A percentile compares a stretch with the other conserved stretches of the same genome.
Conservation (phyloP, 73 alveolate genomes). For the Paramecium primaurelia region DNA sequence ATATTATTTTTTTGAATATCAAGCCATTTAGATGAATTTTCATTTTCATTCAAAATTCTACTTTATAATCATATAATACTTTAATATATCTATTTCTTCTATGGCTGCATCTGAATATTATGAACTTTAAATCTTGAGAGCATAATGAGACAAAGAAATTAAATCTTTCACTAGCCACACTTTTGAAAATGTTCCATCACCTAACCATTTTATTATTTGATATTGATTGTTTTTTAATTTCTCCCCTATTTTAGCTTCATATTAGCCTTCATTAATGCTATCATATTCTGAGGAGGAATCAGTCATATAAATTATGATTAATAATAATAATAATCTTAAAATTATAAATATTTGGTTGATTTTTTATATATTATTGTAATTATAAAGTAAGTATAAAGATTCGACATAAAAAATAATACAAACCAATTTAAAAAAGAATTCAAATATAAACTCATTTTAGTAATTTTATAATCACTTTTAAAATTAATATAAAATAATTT, state of each 20-base stretch:
- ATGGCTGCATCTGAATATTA: not conserved
- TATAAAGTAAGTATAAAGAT: not conserved
- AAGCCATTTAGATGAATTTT: not conserved
- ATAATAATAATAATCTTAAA: not conserved
- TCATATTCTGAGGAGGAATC: not conserved
- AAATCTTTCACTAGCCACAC: not conserved
- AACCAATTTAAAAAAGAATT: not conserved
- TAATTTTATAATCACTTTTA: not conserved
- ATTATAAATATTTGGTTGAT: not conserved
- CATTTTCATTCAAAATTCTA: not conserved
- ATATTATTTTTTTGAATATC: not conserved
- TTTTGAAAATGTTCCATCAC: not conserved
- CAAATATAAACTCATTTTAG: not conserved
- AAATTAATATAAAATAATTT: slow-evolving; percentile 1
- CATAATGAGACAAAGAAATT: not conserved
- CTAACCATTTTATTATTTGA: not conserved
- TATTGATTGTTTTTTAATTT: not conserved
- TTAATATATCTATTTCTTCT: not conserved
- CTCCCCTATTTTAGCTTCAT: slow-evolving; percentile 2
- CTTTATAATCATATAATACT: not conserved
- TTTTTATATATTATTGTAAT: not conserved
- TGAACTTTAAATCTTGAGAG: not conserved
- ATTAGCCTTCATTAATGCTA: not conserved
- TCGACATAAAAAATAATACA: not conserved
- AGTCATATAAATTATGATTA: not conserved